These are phyloP conservation scores for Actinidia chinensis DNA, from an alignment of 179 eudicot species.

Conservation along the genomic window DNA sequence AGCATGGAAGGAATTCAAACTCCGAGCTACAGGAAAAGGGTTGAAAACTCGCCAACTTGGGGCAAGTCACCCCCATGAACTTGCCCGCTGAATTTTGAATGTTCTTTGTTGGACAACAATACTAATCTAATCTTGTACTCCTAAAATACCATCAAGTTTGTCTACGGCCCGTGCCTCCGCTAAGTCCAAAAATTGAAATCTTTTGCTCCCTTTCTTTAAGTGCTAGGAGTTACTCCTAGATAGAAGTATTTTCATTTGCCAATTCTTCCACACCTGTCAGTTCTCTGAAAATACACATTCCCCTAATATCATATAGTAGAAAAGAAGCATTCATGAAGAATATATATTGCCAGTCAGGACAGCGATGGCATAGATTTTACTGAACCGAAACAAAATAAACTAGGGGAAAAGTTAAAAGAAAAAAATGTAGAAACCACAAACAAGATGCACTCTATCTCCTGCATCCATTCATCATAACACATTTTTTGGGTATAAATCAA, in stretches of 20 bases:
- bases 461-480: no score
- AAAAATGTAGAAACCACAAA: neutral
- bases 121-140: neutral
- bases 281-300: neutral
- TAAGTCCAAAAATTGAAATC: neutral
- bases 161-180: neutral
- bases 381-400: neutral
- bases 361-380: slow-evolving; percentile 1
- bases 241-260: neutral
- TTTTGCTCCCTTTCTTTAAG: neutral
- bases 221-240: neutral
- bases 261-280: neutral
- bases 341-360: neutral
- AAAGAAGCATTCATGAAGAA: neutral
- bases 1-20: slow-evolving; percentile 69
- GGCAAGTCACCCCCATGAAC: slow-evolving; percentile 93
- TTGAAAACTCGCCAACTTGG: slow-evolving; percentile 67
- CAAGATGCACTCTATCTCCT: neutral
- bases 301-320: neutral
- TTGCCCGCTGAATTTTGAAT: slow-evolving; percentile 60
- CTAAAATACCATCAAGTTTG: neutral
- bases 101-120: slow-evolving; percentile 19
- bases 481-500: neutral
- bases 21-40: slow-evolving; percentile 65
- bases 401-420: neutral